Evolutionary conservation across 106 monocot genomes (phyloP).

Genomic region (Apostasia ramifera): DNA sequence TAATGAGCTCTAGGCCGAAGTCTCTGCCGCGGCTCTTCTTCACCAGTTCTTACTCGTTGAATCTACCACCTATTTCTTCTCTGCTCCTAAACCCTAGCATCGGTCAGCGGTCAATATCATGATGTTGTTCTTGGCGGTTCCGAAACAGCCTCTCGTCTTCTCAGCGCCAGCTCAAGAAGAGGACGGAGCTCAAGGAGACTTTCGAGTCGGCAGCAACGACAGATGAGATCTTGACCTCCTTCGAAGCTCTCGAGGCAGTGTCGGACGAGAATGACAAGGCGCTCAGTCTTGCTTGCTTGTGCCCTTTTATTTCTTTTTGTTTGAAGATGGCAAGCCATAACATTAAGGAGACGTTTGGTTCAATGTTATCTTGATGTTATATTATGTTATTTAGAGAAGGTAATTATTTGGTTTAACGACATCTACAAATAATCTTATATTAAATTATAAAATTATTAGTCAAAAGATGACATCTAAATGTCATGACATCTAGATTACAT

Average conservation of each 20-base stretch:
- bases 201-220: constrained; percentile 70
- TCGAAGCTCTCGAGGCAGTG: constrained; percentile 38
- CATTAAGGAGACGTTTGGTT: no score
- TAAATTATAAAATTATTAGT: no score
- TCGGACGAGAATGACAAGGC: constrained; percentile 23
- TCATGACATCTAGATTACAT: no score
- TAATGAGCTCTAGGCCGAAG: not conserved
- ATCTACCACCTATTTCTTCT: not conserved
- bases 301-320: no score
- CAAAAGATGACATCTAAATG: no score
- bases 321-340: no score
- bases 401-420: no score
- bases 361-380: no score
- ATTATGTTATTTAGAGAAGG: no score
- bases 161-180: constrained; percentile 23
- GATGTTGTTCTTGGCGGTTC: not conserved
- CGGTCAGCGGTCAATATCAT: no score
- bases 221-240: constrained; percentile 52
- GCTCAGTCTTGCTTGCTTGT: constrained; percentile 72
- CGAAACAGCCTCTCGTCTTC: not conserved
- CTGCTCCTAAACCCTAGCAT: not conserved
- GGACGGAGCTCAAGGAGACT: constrained; percentile 33
- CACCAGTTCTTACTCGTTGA: not conserved
- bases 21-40: not conserved
- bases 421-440: no score